These are phyloP conservation scores for Zymoseptoria pseudotritici DNA, from an alignment of 2,329 filamentous ascomycete genomes.

Conservation along the genomic window DNA sequence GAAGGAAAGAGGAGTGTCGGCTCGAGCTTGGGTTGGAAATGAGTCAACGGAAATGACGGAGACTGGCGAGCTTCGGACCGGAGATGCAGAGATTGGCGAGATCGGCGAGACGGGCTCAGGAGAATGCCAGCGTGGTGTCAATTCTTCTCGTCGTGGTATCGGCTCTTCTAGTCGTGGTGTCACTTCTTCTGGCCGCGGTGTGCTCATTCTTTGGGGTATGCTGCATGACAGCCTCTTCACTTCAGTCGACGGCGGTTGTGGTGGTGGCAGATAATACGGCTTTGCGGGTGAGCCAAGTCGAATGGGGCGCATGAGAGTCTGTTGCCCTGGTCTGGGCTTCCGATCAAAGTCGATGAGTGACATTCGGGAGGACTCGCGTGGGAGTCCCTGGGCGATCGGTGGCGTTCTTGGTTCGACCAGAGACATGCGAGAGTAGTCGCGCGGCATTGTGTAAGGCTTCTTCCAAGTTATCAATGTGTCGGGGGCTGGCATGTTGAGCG, in stretches of 20 bases:
- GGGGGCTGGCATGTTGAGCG: slow-evolving; percentile 5
- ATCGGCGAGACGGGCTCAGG: slow-evolving; percentile 6
- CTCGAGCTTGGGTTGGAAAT: background rate
- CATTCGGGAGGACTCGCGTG: slow-evolving; percentile 14
- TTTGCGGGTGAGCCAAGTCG: slow-evolving; percentile 25
- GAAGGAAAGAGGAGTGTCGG: background rate
- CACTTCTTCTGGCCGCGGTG: background rate
- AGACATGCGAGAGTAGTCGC: slow-evolving; percentile 3
- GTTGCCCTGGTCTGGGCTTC: slow-evolving; percentile 9
- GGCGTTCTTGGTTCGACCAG: background rate
- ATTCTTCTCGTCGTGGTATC: background rate
- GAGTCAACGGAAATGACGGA: background rate
- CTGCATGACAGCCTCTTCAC: background rate
- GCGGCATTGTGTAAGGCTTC: background rate
- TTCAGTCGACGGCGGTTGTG: background rate
- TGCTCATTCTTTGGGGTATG: background rate
- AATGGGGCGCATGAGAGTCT: slow-evolving; percentile 21
- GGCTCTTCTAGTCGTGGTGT: background rate
- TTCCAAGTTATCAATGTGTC: background rate
- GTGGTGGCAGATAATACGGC: slow-evolving; percentile 17
- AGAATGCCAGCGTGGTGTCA: background rate
- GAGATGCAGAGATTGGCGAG: background rate
- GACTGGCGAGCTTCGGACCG: background rate
- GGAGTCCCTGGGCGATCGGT: background rate
- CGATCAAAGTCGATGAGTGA: slow-evolving; percentile 6